Base-by-base conservation (phyloP, 1,284 basidiomycete genomes). In the Pseudozyma sp. region DNA sequence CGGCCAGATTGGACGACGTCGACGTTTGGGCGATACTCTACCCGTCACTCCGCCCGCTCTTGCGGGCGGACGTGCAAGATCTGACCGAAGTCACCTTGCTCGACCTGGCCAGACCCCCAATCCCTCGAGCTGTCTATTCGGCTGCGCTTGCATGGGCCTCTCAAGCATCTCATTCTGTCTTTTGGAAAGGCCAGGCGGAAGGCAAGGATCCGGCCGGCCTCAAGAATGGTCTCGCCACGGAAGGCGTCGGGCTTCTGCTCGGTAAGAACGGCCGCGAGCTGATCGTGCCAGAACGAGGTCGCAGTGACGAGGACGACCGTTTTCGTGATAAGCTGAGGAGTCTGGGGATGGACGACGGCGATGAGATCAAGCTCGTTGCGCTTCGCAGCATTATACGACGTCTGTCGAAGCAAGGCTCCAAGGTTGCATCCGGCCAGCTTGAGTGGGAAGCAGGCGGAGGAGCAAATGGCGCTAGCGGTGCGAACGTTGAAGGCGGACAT, bases 11-110 rank as follows among this genome's bases (percentile, higher is more conserved):
- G 0, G 50, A 69, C 10, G 59, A 71, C 16, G 64, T 73, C 11
- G 97, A 99, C 80, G 90, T 93, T 10, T 99, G 97, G 97, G 96
- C 94, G 79, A 93, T 97, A 45, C 85, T 98, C 3, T 99, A 99
- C 79, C 95, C 96, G 0, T 92, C 92, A 0, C 85, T 99, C 40
- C 89, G 93, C 40, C 91, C 94, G 66, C 90, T 95, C 59, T 87
- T 99, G 44, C 91, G 91, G 47, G 92, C 91, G 1, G 97, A 99
- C 78, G 87, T 98, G n/a, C 88, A 87, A 7, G 87, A 88, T 1
- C 89, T 98, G 44, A 89, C 92, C 51, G 92, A 93, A 69, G 87
- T 88, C 56, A 90, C 89, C 43, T 84, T 99, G 31, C 85, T 97
- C 29, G 87, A 88, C 40, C 89, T 90, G 5, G 87, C 95, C 84